Evolutionary conservation across 345 rosid genomes (phyloP).

Genomic region (Lumnitzera racemosa): DNA sequence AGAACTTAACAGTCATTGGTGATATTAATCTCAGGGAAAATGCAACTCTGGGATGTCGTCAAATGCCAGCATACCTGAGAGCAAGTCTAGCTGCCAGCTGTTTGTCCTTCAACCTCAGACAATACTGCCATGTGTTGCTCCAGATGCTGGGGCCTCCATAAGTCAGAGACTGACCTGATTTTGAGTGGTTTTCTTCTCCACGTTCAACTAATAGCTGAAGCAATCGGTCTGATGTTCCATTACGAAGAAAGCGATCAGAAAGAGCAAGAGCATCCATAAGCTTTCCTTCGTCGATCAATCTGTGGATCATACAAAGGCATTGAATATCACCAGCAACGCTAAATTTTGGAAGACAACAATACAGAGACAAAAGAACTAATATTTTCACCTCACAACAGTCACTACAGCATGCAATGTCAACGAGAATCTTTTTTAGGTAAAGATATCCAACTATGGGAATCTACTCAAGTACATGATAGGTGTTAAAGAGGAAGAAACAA

Average conservation of each 20-base stretch:
- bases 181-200: constrained; percentile 54
- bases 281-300: constrained; percentile 85
- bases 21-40: too few species aligned
- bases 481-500: too few species aligned
- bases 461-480: too few species aligned
- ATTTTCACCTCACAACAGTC: too few species aligned
- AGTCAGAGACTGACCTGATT: constrained; percentile 42
- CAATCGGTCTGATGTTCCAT: constrained; percentile 83
- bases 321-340: too few species aligned
- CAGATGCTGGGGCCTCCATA: constrained; percentile 54
- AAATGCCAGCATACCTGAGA: constrained; percentile 51
- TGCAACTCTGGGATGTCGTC: too few species aligned
- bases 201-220: constrained; percentile 77
- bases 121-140: constrained; percentile 94
- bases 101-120: constrained; percentile 91
- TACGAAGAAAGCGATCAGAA: constrained; percentile 87
- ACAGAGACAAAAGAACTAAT: too few species aligned
- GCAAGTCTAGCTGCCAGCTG: constrained; percentile 84
- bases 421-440: too few species aligned
- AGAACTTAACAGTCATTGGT: background rate
- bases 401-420: too few species aligned
- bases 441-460: too few species aligned
- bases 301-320: constrained; percentile 11
- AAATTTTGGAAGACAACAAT: too few species aligned
- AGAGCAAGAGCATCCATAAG: constrained; percentile 94